phyloP scores from a whole-genome alignment of 169 alveolate genomes.

The Cryptosporidium felis region DNA sequence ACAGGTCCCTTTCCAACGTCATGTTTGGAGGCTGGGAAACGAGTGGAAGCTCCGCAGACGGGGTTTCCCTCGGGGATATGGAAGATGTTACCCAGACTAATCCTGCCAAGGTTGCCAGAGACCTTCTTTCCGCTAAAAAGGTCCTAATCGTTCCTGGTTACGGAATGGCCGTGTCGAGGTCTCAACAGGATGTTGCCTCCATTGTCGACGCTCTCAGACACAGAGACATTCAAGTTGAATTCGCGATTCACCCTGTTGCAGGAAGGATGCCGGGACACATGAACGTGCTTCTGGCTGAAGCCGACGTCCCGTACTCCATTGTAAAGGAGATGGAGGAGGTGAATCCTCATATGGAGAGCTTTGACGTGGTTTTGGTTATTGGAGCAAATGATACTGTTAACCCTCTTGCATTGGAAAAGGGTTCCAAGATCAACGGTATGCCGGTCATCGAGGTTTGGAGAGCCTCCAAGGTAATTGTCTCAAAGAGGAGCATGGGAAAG shows the following conservation, averaged over 20 bases:
- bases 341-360: constrained; percentile 81
- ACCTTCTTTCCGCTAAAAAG: constrained; percentile 80
- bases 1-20: constrained; percentile 86
- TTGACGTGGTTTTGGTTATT: constrained; percentile 88
- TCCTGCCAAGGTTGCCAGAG: constrained; percentile 84
- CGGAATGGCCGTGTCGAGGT: constrained; percentile 93
- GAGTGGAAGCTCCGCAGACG: constrained; percentile 74
- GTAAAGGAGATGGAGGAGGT: constrained; percentile 94
- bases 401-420: constrained; percentile 89
- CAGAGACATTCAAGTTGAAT: constrained; percentile 86
- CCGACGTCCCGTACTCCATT: constrained; percentile 91
- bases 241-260: constrained; percentile 97
- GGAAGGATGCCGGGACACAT: constrained; percentile 98
- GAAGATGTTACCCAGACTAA: constrained; percentile 79
- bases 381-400: constrained; percentile 96
- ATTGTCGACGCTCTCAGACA: constrained; percentile 78
- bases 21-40: constrained; percentile 89
- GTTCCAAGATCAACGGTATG: constrained; percentile 93
- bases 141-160: constrained; percentile 94
- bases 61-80: constrained; percentile 67
- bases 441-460: constrained; percentile 95
- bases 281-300: constrained; percentile 95
- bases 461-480: constrained; percentile 85
- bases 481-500: constrained; percentile 91
- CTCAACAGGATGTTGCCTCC: constrained; percentile 85